Conservation (phyloP, 352 stramenopile genomes). For the Phytophthora quininea region DNA sequence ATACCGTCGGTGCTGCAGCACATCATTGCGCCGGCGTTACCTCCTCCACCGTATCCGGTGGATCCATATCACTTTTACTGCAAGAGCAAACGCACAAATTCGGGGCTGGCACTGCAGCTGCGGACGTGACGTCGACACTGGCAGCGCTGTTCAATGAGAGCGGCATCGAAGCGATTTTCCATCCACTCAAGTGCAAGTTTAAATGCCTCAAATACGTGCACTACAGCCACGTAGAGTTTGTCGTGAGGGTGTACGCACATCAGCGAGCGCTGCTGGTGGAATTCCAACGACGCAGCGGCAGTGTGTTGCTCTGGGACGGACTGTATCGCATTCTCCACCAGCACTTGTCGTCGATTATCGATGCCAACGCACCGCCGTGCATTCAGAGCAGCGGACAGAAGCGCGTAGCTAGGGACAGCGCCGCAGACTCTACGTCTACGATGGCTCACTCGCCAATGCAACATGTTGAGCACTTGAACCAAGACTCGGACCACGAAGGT, state of each 20-base stretch:
- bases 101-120: conserved; percentile 38
- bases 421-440: background rate
- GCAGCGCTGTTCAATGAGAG: conserved; percentile 50
- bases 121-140: conserved; percentile 49
- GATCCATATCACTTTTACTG: conserved; percentile 88
- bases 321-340: conserved; percentile 82
- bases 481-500: conserved; percentile 39
- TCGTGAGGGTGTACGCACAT: conserved; percentile 68
- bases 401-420: conserved; percentile 25
- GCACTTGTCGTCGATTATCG: conserved; percentile 53
- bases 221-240: conserved; percentile 85
- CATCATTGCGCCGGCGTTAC: conserved; percentile 62
- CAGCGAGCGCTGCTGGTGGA: conserved; percentile 62
- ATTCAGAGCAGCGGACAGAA: conserved; percentile 79
- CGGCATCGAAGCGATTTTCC: conserved; percentile 73
- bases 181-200: conserved; percentile 85
- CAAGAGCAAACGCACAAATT: conserved; percentile 25
- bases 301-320: conserved; percentile 79
- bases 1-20: conserved; percentile 40
- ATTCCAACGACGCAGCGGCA: conserved; percentile 77
- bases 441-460: conserved; percentile 5
- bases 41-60: conserved; percentile 72
- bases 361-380: conserved; percentile 53
- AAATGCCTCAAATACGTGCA: conserved; percentile 88
- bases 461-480: background rate